Evolutionary conservation across 2,329 filamentous ascomycete genomes (phyloP), one percentile per base, ranked within the genome.

Genomic region (Aspergillus ibericus): DNA sequence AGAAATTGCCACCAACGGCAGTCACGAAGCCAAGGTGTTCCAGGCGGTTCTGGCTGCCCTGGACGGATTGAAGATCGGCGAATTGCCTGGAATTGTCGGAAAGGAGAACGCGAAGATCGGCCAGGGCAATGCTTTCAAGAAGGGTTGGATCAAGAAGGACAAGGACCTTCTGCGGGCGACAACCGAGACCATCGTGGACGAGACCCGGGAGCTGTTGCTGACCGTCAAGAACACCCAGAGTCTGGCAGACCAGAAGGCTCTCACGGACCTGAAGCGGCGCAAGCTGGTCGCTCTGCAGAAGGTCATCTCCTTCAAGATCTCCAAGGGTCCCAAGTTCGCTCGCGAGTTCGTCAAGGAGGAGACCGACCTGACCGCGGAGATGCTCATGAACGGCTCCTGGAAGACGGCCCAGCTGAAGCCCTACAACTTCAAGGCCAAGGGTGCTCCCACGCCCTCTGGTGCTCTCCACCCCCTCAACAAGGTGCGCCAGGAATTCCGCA

Each of bases 351-450:
- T 89, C 47, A 92, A 96, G 77, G 93, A 98, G 80, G 92, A 96
- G 78, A 97, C 95, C 44, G 95, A 99, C 74, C 81, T 99, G 71
- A 98, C 95, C 10, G 89, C 88, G 53, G 95, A 99, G 58, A 96
- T 99, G 90, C 82, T 99, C 64, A 82, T 88, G 57, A 83, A 82
- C 69, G 93, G 93, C 44, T 86, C 91, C 16, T 99, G 95, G 95
- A 93, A 97, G 82, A 91, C 89, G 40, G 91, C 91, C 8, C 86
- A 88, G 64, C 93, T 98, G 83, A 98, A 91, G 75, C 86, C 87
- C 36, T 91, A 91, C 76, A 91, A 91, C 75, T 91, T 91, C 80
- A 96, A 87, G 55, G 84, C 87, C 29, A 81, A 85, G 63, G 87
- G 87, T 58, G 80, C 81, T 15, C 71, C 73, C 29, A 78, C 80